Evolutionary conservation across 176 grass and related monocot genomes (phyloP).

Genomic region (Triticum turgidum): DNA sequence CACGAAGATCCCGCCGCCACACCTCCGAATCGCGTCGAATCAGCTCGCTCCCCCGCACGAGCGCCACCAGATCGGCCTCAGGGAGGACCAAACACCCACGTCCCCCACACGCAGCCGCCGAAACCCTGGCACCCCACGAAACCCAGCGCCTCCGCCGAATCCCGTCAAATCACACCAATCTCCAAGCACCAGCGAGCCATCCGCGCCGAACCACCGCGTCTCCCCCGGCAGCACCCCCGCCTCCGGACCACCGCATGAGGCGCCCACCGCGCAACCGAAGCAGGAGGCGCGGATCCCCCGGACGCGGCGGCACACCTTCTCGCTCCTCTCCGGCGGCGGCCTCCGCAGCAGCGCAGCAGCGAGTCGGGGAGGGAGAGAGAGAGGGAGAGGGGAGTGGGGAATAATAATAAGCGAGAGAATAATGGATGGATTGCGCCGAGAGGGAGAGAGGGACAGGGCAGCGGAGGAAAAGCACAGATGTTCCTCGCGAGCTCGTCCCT

Average conservation of each 20-base stretch:
- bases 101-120: neutral
- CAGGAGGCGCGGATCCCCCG: neutral
- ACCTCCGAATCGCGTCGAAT: constrained; percentile 3
- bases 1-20: neutral
- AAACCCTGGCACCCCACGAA: neutral
- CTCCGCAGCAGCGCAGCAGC: neutral
- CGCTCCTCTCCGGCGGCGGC: neutral
- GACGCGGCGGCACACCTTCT: neutral
- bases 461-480: constrained; percentile 49
- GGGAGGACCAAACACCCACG: neutral
- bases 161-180: constrained; percentile 16
- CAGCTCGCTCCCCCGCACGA: neutral
- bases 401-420: constrained; percentile 46
- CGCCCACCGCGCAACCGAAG: neutral
- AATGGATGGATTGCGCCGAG: constrained; percentile 30
- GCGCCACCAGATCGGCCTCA: constrained; percentile 33
- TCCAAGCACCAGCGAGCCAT: neutral
- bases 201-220: constrained; percentile 17
- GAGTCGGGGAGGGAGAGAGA: neutral
- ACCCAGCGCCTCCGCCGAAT: constrained; percentile 8
- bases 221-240: neutral
- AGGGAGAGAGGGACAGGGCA: constrained; percentile 13
- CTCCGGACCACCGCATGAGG: neutral
- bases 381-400: constrained; percentile 19
- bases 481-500: neutral